A percentile compares a stretch with the other conserved stretches of the same genome.
These are phyloP conservation scores for Blastocystis sp. DNA, from an alignment of 352 stramenopile genomes.

Conservation along the genomic window DNA sequence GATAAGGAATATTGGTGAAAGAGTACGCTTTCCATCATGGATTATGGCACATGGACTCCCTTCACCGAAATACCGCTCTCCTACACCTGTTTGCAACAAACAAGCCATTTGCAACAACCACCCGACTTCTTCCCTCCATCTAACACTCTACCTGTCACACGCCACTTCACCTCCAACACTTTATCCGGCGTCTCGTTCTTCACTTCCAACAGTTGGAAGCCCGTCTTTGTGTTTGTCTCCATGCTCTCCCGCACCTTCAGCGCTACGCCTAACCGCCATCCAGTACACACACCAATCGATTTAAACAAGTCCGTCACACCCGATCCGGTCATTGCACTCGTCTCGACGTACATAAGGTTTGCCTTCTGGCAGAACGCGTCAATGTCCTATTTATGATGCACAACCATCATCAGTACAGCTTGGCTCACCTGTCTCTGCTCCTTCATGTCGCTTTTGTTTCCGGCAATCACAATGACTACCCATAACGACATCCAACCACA, in stretches of 20 bases:
- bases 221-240: conserved; percentile 19
- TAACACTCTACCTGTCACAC: background rate
- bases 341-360: conserved; percentile 58
- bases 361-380: conserved; percentile 46
- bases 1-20: background rate
- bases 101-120: background rate
- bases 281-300: background rate
- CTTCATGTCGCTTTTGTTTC: conserved; percentile 65
- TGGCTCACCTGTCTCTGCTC: conserved; percentile 16
- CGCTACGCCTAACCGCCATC: background rate
- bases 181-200: conserved; percentile 39
- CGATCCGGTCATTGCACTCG: conserved; percentile 33
- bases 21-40: background rate
- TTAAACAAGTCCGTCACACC: conserved; percentile 57
- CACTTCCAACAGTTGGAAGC: conserved; percentile 62
- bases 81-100: background rate
- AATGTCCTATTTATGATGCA: conserved; percentile 21
- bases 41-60: too few relatives aligned
- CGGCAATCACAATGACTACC: conserved; percentile 63
- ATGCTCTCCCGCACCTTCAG: conserved; percentile 48
- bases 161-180: conserved; percentile 1
- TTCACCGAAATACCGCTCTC: background rate
- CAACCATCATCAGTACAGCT: conserved; percentile 8
- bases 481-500: background rate
- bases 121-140: background rate